Evolutionary conservation across 768 basidiomycete species (phyloP), one percentile per base, ranked within the genome.

Genomic region (Tricholoma sp.): DNA sequence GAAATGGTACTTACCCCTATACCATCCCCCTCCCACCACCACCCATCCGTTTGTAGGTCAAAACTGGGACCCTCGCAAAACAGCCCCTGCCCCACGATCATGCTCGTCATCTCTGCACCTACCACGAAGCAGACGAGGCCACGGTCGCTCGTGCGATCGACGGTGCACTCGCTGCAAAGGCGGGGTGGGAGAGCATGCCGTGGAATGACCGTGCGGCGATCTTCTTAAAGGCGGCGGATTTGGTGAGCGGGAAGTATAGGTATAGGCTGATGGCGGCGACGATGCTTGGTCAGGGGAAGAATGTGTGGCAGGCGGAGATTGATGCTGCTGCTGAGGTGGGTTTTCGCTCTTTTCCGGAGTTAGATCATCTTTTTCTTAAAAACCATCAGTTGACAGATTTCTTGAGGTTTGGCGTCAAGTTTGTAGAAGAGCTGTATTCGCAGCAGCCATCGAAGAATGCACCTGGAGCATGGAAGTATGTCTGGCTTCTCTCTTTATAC

Each of bases 291-390:
- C 97, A 99, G 75, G 97, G 97, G 41, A 99, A 99, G 84, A 99
- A 98, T 69, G 88, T 82, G 14, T 99, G 97, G 97, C 97, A 99
- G 76, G 97, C 97, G 14, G 97, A 99, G 79, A 98, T 99, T 61
- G 97, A 99, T 71, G 93, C 97, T 55, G 97, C 94, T 16, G 96
- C 97, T 4, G 97, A 99, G 87, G 93, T 92, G 57, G 43, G 82
- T 57, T 49, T 21, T 31, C 21, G 16, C 57, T 52, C 16, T 16
- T 27, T 50, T 24, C 1, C 7, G 34, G 5, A 24, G 14, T 24
- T 37, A 14, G 18, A 43, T 10, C 2, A 18, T 19, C 41, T 22
- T 61, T 34, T 64, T 27, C 24, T 27, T 27, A 27, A 5, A 2
- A 27, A 27, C 5, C 24, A 27, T 27, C 24, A 85, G 94, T 76